Conservation (phyloP, 2,329 filamentous ascomycete species). For the Acrodontium crateriforme region DNA sequence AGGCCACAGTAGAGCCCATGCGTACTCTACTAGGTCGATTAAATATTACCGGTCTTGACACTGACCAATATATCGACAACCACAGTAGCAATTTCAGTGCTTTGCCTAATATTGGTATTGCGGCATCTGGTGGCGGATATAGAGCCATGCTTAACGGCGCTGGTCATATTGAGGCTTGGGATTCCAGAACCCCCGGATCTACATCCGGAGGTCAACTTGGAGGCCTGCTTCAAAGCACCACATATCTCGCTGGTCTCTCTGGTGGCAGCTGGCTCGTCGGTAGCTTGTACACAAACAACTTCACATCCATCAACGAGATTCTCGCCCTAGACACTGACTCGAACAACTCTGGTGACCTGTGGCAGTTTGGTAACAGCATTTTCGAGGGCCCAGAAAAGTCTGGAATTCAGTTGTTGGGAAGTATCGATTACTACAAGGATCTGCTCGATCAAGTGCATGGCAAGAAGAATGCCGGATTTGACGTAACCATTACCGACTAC, state of each 20-base stretch:
- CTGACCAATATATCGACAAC: conserved; percentile 53
- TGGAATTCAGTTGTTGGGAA: conserved; percentile 40
- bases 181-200: conserved; percentile 52
- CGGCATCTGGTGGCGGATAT: conserved; percentile 74
- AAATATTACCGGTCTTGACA: conserved; percentile 67
- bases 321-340: conserved; percentile 24
- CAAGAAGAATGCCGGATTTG: conserved; percentile 51
- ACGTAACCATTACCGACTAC: conserved; percentile 70
- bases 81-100: conserved; percentile 41
- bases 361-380: conserved; percentile 51
- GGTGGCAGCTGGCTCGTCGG: conserved; percentile 77
- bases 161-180: conserved; percentile 66
- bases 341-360: conserved; percentile 28
- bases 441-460: conserved; percentile 43
- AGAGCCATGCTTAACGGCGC: conserved; percentile 75
- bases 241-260: conserved; percentile 68
- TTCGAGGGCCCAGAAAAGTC: conserved; percentile 41
- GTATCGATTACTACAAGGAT: conserved; percentile 48
- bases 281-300: conserved; percentile 68
- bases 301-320: conserved; percentile 51
- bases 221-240: conserved; percentile 66
- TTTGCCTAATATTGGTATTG: conserved; percentile 59
- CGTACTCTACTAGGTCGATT: conserved; percentile 56
- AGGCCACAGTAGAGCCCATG: conserved; percentile 63
- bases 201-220: conserved; percentile 56